phyloP scores from a whole-genome alignment of 148 eudicot species.

The Bassia scoparia region DNA sequence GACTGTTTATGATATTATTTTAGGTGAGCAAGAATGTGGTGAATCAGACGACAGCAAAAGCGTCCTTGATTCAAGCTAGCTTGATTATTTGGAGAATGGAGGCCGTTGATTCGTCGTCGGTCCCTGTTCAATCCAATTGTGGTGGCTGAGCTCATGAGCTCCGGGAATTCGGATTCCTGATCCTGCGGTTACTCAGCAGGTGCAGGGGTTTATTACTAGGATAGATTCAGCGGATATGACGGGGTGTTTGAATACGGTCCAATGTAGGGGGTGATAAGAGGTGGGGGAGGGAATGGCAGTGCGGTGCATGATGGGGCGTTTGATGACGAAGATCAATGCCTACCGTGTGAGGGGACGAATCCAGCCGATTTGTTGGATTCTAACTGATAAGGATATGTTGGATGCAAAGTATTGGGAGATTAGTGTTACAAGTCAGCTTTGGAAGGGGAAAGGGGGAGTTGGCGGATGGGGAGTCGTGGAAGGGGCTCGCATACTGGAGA shows the following conservation, averaged over 20 bases:
- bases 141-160: constrained; percentile 96
- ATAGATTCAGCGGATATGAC: constrained; percentile 81
- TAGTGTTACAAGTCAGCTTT: constrained; percentile 90
- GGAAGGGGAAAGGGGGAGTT: constrained; percentile 95
- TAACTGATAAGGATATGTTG: constrained; percentile 98
- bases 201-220: constrained; percentile 90
- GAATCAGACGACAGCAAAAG: constrained; percentile 94
- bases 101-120: constrained; percentile 89
- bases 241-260: constrained; percentile 59
- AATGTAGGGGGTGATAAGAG: constrained; percentile 32
- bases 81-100: constrained; percentile 98
- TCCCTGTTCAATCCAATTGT: constrained; percentile 90
- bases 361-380: constrained; percentile 98
- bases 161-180: constrained; percentile 56
- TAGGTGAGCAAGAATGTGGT: constrained; percentile 81
- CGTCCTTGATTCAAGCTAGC: constrained; percentile 86
- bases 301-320: constrained; percentile 82
- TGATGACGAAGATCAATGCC: constrained; percentile 60
- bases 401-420: constrained; percentile 99
- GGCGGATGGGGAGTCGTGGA: constrained; percentile 58
- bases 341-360: constrained; percentile 89
- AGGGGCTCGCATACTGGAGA: constrained; percentile 34
- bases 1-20: constrained; percentile 81
- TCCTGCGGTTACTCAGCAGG: constrained; percentile 66
- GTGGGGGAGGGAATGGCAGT: constrained; percentile 27